Conservation (phyloP, 441 rosid genomes). For the Gossypium armourianum region DNA sequence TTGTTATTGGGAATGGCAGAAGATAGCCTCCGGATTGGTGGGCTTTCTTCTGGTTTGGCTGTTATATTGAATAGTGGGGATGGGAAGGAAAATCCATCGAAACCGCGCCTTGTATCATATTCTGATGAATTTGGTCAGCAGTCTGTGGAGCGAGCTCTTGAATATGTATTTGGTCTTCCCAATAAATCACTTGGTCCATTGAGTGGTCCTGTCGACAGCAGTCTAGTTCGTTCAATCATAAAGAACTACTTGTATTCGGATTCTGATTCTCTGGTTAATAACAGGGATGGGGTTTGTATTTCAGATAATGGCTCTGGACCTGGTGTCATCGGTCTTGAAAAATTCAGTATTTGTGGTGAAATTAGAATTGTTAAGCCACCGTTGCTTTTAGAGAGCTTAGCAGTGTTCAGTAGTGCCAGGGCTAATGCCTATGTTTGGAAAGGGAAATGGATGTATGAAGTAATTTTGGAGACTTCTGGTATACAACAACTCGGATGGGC, state of each 20-base stretch:
- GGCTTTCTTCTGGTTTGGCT: slow-evolving; percentile 82
- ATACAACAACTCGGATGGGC: slow-evolving; percentile 96
- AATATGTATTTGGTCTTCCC: slow-evolving; percentile 59
- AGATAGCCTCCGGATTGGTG: slow-evolving; percentile 51
- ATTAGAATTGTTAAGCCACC: slow-evolving; percentile 53
- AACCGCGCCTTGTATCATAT: slow-evolving; percentile 52
- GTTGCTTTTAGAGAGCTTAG: slow-evolving; percentile 72
- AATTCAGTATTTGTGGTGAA: slow-evolving; percentile 68
- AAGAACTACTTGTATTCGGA: slow-evolving; percentile 34
- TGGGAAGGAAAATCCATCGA: slow-evolving; percentile 41
- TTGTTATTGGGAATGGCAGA: slow-evolving; percentile 54
- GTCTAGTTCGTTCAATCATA: slow-evolving; percentile 36
- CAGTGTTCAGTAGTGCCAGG: slow-evolving; percentile 79
- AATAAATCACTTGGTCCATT: slow-evolving; percentile 47
- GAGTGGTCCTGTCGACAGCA: slow-evolving; percentile 36
- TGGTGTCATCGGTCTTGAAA: slow-evolving; percentile 51
- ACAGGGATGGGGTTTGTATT: slow-evolving; percentile 50
- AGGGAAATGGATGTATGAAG: slow-evolving; percentile 99
- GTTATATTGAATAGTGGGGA: slow-evolving; percentile 58
- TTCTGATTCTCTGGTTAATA: slow-evolving; percentile 21
- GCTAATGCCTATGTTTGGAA: slow-evolving; percentile 83
- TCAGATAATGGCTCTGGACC: slow-evolving; percentile 38
- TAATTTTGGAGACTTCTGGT: slow-evolving; percentile 74
- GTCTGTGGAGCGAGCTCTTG: slow-evolving; percentile 72
- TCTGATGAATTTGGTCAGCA: slow-evolving; percentile 67